These are phyloP conservation scores for Phytomonas francai DNA, from an alignment of 208 protist species.

Conservation along the genomic window DNA sequence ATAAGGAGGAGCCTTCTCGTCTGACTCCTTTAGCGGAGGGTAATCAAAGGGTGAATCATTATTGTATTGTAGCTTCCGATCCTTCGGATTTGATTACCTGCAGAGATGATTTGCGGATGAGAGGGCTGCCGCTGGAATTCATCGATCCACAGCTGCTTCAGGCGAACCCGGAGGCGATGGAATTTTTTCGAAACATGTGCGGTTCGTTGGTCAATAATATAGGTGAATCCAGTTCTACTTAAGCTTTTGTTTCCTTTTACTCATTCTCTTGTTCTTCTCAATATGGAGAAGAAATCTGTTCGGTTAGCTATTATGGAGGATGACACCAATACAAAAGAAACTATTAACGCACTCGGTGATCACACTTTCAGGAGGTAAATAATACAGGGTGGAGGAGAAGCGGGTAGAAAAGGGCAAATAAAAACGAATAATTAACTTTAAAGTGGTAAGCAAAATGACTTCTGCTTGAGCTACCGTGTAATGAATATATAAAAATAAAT, in stretches of 20 bases:
- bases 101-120: constrained; percentile 41
- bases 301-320: too few species aligned
- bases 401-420: too few species aligned
- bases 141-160: constrained; percentile 46
- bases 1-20: background rate
- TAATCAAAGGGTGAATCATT: constrained; percentile 17
- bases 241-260: background rate
- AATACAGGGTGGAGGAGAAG: too few species aligned
- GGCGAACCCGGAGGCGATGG: constrained; percentile 22
- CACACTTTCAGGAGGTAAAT: too few species aligned
- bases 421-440: too few species aligned
- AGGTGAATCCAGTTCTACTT: background rate
- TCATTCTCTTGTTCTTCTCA: constrained; percentile 10
- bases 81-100: constrained; percentile 38
- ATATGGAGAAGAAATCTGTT: background rate
- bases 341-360: too few species aligned
- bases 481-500: too few species aligned
- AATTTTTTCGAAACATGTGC: constrained; percentile 22
- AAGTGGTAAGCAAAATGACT: too few species aligned
- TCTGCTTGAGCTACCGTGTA: too few species aligned
- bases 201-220: constrained; percentile 16
- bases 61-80: constrained; percentile 66
- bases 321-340: too few species aligned
- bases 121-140: constrained; percentile 67
- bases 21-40: background rate